phyloP scores from a whole-genome alignment of 352 stramenopile species.

The Thraustochytrium striatum region DNA sequence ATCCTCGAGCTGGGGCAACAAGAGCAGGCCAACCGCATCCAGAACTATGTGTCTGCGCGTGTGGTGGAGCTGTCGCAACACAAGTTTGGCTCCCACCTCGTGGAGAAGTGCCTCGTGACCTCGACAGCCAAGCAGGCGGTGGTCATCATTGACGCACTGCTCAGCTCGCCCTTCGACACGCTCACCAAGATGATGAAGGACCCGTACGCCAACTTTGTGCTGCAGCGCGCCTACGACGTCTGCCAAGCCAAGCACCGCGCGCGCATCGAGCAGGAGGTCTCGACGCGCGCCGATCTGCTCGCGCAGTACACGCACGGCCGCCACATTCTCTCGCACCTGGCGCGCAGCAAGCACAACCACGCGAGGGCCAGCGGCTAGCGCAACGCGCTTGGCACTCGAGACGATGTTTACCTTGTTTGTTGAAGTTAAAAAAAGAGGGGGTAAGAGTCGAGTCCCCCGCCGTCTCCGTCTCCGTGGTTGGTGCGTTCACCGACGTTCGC shows the following conservation, averaged over 20 bases:
- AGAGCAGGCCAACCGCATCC: constrained; percentile 26
- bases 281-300: constrained; percentile 28
- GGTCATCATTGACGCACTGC: background rate
- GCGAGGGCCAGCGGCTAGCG: too few species aligned
- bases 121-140: background rate
- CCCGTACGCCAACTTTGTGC: constrained; percentile 49
- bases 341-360: too few species aligned
- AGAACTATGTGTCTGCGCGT: background rate
- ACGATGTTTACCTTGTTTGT: too few species aligned
- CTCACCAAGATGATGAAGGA: constrained; percentile 44
- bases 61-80: constrained; percentile 40
- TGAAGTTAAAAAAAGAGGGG: too few species aligned
- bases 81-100: constrained; percentile 49
- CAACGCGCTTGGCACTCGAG: too few species aligned
- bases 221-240: constrained; percentile 38
- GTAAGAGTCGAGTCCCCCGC: too few species aligned
- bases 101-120: constrained; percentile 40
- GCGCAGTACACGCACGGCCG: constrained; percentile 36
- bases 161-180: background rate
- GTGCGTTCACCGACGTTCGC: too few species aligned
- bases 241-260: background rate
- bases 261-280: constrained; percentile 12
- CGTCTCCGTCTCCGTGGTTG: too few species aligned
- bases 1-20: constrained; percentile 36
- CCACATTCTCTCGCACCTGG: constrained; percentile 41